These are phyloP conservation scores for Cichorium intybus DNA, from an alignment of 140 eudicot genomes.

Conservation along the genomic window DNA sequence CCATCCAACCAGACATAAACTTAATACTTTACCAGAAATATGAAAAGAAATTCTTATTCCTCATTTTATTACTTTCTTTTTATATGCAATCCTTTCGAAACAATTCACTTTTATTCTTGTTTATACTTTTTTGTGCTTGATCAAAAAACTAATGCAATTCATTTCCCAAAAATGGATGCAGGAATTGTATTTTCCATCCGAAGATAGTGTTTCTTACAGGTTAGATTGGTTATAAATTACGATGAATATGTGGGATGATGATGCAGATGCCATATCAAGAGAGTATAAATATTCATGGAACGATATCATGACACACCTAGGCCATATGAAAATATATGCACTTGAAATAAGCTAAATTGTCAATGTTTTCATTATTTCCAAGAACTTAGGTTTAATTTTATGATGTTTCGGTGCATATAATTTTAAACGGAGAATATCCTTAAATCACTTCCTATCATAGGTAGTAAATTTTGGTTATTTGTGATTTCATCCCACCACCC, in stretches of 20 bases:
- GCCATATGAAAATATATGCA: no score
- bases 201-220: conserved; percentile 8
- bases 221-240: conserved; percentile 15
- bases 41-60: background rate
- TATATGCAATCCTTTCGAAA: background rate
- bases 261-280: background rate
- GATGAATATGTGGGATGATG: background rate
- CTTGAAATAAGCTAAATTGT: background rate
- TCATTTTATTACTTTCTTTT: background rate
- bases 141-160: conserved; percentile 3
- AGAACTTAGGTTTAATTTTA: background rate
- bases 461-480: background rate
- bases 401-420: no score
- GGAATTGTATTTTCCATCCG: conserved; percentile 27
- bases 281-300: background rate
- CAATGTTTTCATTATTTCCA: background rate
- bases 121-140: conserved; percentile 1
- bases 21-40: no score
- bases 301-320: background rate
- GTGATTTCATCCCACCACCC: no score
- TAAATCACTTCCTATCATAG: background rate
- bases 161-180: conserved; percentile 17
- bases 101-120: background rate
- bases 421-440: background rate
- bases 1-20: background rate